Conservation (phyloP, 192 early-diverging fungal species). For the Globomyces pollinis-pini region DNA sequence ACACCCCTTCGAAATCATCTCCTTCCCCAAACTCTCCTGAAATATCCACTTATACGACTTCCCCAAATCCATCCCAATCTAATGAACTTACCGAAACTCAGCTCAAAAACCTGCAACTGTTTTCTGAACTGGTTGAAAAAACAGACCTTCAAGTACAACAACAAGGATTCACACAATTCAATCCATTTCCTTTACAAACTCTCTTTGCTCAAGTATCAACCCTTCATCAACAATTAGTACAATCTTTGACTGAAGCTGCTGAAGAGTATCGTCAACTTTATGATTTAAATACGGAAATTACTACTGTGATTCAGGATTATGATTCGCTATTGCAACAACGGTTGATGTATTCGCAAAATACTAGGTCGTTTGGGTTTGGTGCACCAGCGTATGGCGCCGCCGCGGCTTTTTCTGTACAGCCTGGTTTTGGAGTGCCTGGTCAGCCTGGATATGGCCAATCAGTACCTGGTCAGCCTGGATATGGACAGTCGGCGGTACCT, state of each 20-base stretch:
- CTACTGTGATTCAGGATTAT: constrained; percentile 73
- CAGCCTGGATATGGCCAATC: too few relatives aligned
- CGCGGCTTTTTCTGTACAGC: too few relatives aligned
- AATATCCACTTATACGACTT: not conserved
- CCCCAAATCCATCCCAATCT: constrained; percentile 18
- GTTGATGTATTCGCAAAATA: constrained; percentile 15
- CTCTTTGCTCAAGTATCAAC: constrained; percentile 82
- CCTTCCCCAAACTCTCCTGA: constrained; percentile 8
- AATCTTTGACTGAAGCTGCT: constrained; percentile 63
- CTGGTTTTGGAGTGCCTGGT: too few relatives aligned
- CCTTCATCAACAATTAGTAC: constrained; percentile 75
- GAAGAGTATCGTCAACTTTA: constrained; percentile 72
- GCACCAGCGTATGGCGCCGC: constrained; percentile 14
- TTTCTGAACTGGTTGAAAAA: constrained; percentile 75
- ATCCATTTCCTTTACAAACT: constrained; percentile 68
- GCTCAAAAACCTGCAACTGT: constrained; percentile 83
- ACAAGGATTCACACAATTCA: constrained; percentile 67
- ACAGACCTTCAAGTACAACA: constrained; percentile 54
- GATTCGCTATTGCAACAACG: constrained; percentile 77
- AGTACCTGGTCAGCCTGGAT: too few relatives aligned
- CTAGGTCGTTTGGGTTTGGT: too few relatives aligned
- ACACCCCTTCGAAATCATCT: not conserved
- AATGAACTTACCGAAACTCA: constrained; percentile 69
- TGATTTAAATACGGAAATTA: constrained; percentile 75
- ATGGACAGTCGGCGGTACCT: too few relatives aligned